Evolutionary conservation across 2,329 filamentous ascomycete genomes (phyloP), one percentile per base, ranked within the genome.

Genomic region (Phaeosphaeriaceae sp.): DNA sequence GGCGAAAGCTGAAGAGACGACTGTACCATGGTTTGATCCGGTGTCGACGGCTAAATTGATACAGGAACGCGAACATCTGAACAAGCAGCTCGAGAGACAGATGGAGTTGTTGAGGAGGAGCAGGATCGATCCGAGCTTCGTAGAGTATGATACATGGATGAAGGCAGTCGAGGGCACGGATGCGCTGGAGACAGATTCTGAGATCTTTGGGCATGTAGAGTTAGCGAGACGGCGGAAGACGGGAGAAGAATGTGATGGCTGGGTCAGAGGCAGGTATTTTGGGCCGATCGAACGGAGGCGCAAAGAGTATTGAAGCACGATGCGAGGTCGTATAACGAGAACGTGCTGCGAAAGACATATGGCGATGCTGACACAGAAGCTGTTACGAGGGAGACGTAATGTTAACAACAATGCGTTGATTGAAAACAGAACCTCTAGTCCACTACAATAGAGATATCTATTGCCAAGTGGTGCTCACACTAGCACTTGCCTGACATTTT

Each of bases 381-480:
- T 3, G 3, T 17, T 17, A 40, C 5, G 35, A 15, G 15, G 15
- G 15, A 40, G 11, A 40, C 35, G 15, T n/a, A n/a, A 3, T 40
- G 17, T 40, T 13, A 40, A 40, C 35, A 17, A 40, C 4, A 8
- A 15, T 40, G 15, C 4, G n/a, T 40, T 40, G 35, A 40, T 5
- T n/a, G 13, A 3, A 40, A n/a, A n/a, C 35, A n/a, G 13, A 8
- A 17, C 15, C 17, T 40, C 17, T 13, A 6, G 35, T 40, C 35
- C 15, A 4, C 35, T 2, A 40, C 17, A 15, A 17, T n/a, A 40
- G 35, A 40, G n/a, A 4, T 5, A n/a, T n/a, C 46, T 43, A 64
- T 49, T 59, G 61, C 71, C 71, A 76, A 13, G 58, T 59, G 53
- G 61, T 72, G 21, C 54, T 67, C 40, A 76, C 62, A 5, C 54